These are phyloP conservation scores for Iberis pinnata DNA, from an alignment of 345 rosid species.

Conservation along the genomic window DNA sequence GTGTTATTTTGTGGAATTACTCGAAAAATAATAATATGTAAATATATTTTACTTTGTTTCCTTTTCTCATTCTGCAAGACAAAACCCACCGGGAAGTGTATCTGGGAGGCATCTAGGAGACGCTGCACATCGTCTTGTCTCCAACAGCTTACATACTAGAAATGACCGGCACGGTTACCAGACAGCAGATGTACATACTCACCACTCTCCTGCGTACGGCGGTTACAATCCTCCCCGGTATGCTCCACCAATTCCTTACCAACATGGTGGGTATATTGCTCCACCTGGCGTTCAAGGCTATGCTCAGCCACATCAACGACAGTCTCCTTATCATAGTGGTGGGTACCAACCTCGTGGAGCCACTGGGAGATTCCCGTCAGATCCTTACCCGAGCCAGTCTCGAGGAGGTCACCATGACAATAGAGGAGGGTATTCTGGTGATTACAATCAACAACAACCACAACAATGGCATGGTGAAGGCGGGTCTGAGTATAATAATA, in stretches of 20 bases:
- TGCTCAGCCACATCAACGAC: constrained; percentile 14
- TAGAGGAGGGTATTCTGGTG: constrained; percentile 24
- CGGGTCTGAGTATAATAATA: constrained; percentile 13
- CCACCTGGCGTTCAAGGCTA: no score
- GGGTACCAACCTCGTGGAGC: constrained; percentile 34
- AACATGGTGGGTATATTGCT: constrained; percentile 24
- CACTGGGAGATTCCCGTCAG: constrained; percentile 33
- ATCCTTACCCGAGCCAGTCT: constrained; percentile 31
- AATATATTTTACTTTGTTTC: constrained; percentile 5
- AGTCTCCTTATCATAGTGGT: constrained; percentile 24
- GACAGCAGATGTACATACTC: constrained; percentile 28
- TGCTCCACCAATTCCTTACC: constrained; percentile 29
- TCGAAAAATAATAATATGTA: no score
- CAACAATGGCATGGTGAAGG: constrained; percentile 29
- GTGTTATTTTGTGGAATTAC: no score
- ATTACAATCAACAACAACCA: constrained; percentile 22
- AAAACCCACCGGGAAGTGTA: constrained; percentile 47
- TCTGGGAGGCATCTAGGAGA: constrained; percentile 74
- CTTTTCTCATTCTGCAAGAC: constrained; percentile 36
- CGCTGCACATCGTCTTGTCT: constrained; percentile 69
- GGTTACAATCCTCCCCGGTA: constrained; percentile 26
- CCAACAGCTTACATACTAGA: constrained; percentile 55
- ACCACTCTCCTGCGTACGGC: constrained; percentile 28
- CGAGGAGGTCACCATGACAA: constrained; percentile 33
- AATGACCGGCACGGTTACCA: constrained; percentile 33